Conservation (phyloP, 352 stramenopile genomes). For the Phytophthora tentaculata region DNA sequence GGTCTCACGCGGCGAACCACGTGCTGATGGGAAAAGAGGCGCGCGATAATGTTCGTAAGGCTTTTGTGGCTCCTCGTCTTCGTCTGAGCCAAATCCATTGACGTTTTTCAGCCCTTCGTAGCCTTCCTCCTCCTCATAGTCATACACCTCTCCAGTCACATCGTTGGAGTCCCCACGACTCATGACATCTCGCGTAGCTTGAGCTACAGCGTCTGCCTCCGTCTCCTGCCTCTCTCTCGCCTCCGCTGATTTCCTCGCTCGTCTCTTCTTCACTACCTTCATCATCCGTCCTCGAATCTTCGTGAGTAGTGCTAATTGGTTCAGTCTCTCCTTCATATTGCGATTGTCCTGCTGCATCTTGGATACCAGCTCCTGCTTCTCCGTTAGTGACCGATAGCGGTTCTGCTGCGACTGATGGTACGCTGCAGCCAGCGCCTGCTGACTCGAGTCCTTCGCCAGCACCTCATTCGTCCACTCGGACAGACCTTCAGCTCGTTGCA, state of each 20-base stretch:
- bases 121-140: conserved; percentile 24
- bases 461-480: conserved; percentile 67
- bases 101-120: conserved; percentile 16
- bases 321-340: conserved; percentile 63
- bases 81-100: conserved; percentile 28
- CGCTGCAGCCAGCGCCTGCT: conserved; percentile 50
- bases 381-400: conserved; percentile 44
- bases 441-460: conserved; percentile 39
- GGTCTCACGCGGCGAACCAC: conserved; percentile 43
- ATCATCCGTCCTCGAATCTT: conserved; percentile 64
- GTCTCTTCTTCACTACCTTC: conserved; percentile 51
- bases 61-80: conserved; percentile 15
- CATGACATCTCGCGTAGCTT: conserved; percentile 18
- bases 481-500: conserved; percentile 77
- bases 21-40: neutral
- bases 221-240: conserved; percentile 13
- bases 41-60: conserved; percentile 14
- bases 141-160: conserved; percentile 29
- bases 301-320: conserved; percentile 64
- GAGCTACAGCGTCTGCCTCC: conserved; percentile 21
- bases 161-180: conserved; percentile 29
- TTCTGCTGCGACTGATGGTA: conserved; percentile 56
- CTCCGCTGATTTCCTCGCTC: conserved; percentile 55
- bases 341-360: conserved; percentile 70
- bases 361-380: conserved; percentile 67